Conservation (phyloP, 495 filamentous ascomycete species). For the Amniculicola lignicola region DNA sequence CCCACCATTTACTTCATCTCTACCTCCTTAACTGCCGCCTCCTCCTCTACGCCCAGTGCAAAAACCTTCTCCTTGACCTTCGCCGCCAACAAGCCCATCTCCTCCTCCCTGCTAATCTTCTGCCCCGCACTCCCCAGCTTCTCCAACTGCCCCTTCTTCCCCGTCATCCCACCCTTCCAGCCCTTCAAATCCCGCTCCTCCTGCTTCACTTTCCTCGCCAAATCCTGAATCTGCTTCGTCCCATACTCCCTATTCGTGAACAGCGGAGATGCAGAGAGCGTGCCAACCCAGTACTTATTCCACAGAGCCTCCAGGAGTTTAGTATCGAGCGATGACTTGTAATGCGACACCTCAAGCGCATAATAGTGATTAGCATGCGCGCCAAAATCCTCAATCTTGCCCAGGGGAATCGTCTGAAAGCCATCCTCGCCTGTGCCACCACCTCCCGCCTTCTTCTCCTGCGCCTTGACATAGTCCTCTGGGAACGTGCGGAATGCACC, state of each 20-base stretch:
- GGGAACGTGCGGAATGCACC: slow-evolving; percentile 94
- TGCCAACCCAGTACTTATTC: slow-evolving; percentile 99
- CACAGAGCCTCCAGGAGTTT: slow-evolving; percentile 83
- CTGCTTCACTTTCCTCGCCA: slow-evolving; percentile 73
- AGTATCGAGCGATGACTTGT: slow-evolving; percentile 84
- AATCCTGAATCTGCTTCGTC: slow-evolving; percentile 86
- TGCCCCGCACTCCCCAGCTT: slow-evolving; percentile 77
- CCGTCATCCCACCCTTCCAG: slow-evolving; percentile 14
- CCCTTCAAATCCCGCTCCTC: slow-evolving; percentile 47
- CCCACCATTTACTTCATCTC: slow-evolving; percentile 20
- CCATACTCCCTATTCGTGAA: slow-evolving; percentile 91
- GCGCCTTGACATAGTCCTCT: slow-evolving; percentile 53
- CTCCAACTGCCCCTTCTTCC: slow-evolving; percentile 62
- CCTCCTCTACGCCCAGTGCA: slow-evolving; percentile 34
- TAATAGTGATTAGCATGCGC: slow-evolving; percentile 90
- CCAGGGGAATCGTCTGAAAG: slow-evolving; percentile 76
- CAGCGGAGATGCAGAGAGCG: slow-evolving; percentile 90
- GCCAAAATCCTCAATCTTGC: slow-evolving; percentile 94
- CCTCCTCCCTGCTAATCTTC: slow-evolving; percentile 82
- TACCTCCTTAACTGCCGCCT: slow-evolving; percentile 16
- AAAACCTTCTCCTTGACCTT: slow-evolving; percentile 87
- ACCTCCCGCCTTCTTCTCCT: slow-evolving; percentile 36
- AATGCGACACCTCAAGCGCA: slow-evolving; percentile 82
- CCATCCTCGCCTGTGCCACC: slow-evolving; percentile 48
- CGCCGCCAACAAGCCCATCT: slow-evolving; percentile 74